Evolutionary conservation across 1,139 yeast genomes (phyloP).

Genomic region (Kluyveromyces sp.): DNA sequence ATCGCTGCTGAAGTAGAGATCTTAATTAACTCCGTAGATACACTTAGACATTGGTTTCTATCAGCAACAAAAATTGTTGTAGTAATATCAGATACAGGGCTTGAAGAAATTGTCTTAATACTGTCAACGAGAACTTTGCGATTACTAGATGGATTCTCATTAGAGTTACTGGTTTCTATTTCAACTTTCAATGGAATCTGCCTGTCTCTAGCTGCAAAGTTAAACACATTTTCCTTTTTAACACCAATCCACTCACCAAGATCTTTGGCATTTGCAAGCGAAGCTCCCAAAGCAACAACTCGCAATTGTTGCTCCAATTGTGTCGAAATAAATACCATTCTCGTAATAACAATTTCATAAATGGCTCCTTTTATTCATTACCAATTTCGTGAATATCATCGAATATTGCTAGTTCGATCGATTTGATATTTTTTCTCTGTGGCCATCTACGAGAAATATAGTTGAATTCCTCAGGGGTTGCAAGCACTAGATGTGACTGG

Average conservation of each 20-base stretch:
- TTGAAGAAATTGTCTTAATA: background rate
- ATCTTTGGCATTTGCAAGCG: slow-evolving; percentile 70
- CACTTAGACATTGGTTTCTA: slow-evolving; percentile 47
- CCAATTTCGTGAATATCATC: slow-evolving; percentile 76
- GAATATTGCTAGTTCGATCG: slow-evolving; percentile 58
- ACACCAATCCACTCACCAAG: slow-evolving; percentile 86
- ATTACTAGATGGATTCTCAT: slow-evolving; percentile 44
- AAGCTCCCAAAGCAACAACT: slow-evolving; percentile 57
- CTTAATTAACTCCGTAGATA: slow-evolving; percentile 40
- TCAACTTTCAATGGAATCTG: slow-evolving; percentile 50
- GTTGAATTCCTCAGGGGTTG: slow-evolving; percentile 78
- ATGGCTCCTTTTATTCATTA: slow-evolving; percentile 43
- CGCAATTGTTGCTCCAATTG: slow-evolving; percentile 52
- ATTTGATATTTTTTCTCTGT: slow-evolving; percentile 59
- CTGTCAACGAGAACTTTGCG: slow-evolving; percentile 40
- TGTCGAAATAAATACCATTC: slow-evolving; percentile 62
- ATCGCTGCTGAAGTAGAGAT: slow-evolving; percentile 32
- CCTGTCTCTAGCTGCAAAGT: slow-evolving; percentile 61
- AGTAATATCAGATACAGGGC: background rate
- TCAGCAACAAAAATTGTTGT: slow-evolving; percentile 48
- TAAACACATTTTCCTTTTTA: slow-evolving; percentile 47
- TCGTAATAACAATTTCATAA: slow-evolving; percentile 63
- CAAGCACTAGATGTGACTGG: slow-evolving; percentile 56
- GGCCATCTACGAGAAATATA: slow-evolving; percentile 73
- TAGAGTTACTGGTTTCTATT: slow-evolving; percentile 43